Base-by-base conservation (phyloP, 2,329 filamentous ascomycete genomes). In the Sporothrix pallida region DNA sequence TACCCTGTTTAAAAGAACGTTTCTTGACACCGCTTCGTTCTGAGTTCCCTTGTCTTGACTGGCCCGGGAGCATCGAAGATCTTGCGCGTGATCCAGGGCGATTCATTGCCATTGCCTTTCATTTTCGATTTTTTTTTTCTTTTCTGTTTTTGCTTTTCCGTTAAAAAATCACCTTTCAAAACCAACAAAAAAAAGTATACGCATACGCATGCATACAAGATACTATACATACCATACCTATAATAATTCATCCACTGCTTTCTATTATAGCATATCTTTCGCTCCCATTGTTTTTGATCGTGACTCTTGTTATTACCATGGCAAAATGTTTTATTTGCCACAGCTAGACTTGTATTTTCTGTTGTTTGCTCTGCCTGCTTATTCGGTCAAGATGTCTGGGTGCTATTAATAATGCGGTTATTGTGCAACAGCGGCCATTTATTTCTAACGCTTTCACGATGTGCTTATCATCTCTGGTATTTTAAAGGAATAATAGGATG, bases 1-100 rank as follows among this genome's bases (percentile, higher is more conserved):
- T 77, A 77, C 76, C 76, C 76, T 75, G 76, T 74, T 74, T 73
- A 69, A 73, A 52, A 71, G 58, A 46, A 58, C 52, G 12, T 17
- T 26, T 17, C 23, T 31, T 3, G 54, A 31, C 37, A 20, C 26
- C 6, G 15, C 20, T 10, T 0, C 67, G 10, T 8, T 6, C 26
- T 37, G 31, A 37, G 31, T 7, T 7, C 31, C 31, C 31, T 42
- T 56, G 26, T 70, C 10, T 44, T 17, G 13, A 17, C 52, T 56
- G 52, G 17, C 10, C 31, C 26, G 54, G 3, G 17, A 42, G 17
- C 15, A 17, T 12, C 7, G 44, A n/a, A n/a, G 17, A 4, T 13
- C 10, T n/a, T 17, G 44, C 52, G 65, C 9, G 26, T 54, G 20
- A 3, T 48, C 15, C 50, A n/a, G 23, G 13, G 10, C 23, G 46